These are phyloP conservation scores for Cercospora sp. DNA, from an alignment of 2,329 filamentous ascomycete species.

Conservation along the genomic window DNA sequence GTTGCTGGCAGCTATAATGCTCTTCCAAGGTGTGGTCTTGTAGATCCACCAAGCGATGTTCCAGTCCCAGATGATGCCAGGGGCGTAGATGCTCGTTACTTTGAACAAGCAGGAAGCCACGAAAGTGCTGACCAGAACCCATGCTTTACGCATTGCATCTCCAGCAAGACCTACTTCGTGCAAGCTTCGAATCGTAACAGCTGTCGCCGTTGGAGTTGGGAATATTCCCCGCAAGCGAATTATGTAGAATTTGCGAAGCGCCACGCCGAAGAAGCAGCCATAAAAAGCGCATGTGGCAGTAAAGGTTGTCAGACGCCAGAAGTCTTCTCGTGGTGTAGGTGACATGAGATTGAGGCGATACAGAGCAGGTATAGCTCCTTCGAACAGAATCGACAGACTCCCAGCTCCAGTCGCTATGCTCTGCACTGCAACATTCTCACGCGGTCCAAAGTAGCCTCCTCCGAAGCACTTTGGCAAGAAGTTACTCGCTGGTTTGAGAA, in stretches of 20 bases:
- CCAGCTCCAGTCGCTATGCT: slow-evolving; percentile 57
- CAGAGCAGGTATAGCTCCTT: slow-evolving; percentile 60
- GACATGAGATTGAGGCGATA: slow-evolving; percentile 56
- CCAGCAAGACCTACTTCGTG: slow-evolving; percentile 53
- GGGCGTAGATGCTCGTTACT: slow-evolving; percentile 58
- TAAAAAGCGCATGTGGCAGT: slow-evolving; percentile 63
- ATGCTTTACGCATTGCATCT: slow-evolving; percentile 58
- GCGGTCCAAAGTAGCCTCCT: slow-evolving; percentile 57
- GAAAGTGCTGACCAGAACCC: slow-evolving; percentile 55
- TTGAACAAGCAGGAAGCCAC: slow-evolving; percentile 51
- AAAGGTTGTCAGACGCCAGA: slow-evolving; percentile 59
- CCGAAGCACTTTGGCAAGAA: slow-evolving; percentile 41
- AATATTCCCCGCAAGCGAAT: slow-evolving; percentile 61
- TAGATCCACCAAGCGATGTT: slow-evolving; percentile 36
- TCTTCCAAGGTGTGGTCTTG: slow-evolving; percentile 37
- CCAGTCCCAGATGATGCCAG: slow-evolving; percentile 57
- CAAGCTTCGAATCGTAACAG: slow-evolving; percentile 62
- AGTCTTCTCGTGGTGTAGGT: slow-evolving; percentile 54
- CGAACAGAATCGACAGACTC: slow-evolving; percentile 57
- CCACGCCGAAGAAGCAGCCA: slow-evolving; percentile 64
- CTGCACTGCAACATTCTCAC: slow-evolving; percentile 56
- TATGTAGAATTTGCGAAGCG: slow-evolving; percentile 64
- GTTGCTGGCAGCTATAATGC: slow-evolving; percentile 55
- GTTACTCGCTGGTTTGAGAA: slow-evolving; percentile 32
- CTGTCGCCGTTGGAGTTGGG: slow-evolving; percentile 59